phyloP scores from a whole-genome alignment of 257 asterid species.

The Solanum virginianum region DNA sequence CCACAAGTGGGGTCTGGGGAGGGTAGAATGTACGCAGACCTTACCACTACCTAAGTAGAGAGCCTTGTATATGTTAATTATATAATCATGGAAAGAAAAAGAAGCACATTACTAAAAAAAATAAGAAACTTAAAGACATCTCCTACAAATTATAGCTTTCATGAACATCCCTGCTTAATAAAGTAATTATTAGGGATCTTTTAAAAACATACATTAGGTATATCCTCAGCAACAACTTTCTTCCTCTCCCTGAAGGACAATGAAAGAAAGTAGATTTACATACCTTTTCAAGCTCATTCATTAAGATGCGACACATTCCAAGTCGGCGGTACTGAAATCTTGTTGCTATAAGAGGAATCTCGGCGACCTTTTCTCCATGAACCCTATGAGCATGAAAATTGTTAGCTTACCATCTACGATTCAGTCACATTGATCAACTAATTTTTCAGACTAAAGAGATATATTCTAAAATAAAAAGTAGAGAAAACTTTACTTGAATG shows the following conservation, averaged over 20 bases:
- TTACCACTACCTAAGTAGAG: too few relatives aligned
- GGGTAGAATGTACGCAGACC: too few relatives aligned
- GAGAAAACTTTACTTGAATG: background rate
- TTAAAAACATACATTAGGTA: background rate
- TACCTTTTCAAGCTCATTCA: slow-evolving; percentile 79
- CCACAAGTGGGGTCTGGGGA: too few relatives aligned
- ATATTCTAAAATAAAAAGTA: slow-evolving; percentile 1
- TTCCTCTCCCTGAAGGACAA: background rate
- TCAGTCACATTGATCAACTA: background rate
- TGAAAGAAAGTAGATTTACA: background rate
- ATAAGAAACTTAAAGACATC: background rate
- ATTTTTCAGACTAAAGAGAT: background rate
- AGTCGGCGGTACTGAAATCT: slow-evolving; percentile 66
- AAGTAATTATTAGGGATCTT: background rate
- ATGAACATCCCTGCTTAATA: background rate
- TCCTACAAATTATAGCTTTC: background rate
- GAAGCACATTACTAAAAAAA: background rate
- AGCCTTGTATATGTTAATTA: background rate
- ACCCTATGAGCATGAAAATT: slow-evolving; percentile 26
- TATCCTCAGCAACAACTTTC: background rate
- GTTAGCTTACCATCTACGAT: background rate
- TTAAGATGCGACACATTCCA: slow-evolving; percentile 75
- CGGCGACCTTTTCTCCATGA: slow-evolving; percentile 63
- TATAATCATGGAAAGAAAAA: background rate
- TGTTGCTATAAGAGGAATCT: slow-evolving; percentile 70